Evolutionary conservation across 805 yeast species (phyloP), one percentile per base, ranked within the genome.

Genomic region (Suhomyces kilbournensis): DNA sequence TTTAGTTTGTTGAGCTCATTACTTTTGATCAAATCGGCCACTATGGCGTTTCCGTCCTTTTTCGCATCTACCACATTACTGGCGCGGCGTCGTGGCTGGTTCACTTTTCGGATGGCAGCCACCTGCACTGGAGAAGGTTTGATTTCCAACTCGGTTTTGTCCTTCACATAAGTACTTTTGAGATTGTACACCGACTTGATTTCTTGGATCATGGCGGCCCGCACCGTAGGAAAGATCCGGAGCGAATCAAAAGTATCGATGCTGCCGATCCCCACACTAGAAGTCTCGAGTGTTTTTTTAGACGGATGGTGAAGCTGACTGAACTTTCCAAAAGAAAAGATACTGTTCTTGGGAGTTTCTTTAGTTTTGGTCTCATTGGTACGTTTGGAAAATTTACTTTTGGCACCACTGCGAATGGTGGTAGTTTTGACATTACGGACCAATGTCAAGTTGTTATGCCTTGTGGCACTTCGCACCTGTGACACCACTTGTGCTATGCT

Each of bases 91-190:
- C 78, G 70, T 4, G 80, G 67, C 54, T 75, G 77, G 49, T 83
- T 78, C 26, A 83, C 69, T 52, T 72, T 77, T 58, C 81, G 77
- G 42, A 89, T 80, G 4, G 94, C 86, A 5, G 92, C 86, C 3
- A 82, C 76, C 69, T 93, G 99, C 43, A 93, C 88, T 1, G 94
- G 90, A 0, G 97, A 83, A 9, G 98, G 85, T 51, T 75, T 70
- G 23, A 81, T 66, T 2, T 53, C 61, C 39, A 74, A 53, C 34
- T 66, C 71, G 3, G 62, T 72, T 51, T 67, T 70, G 48, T 58
- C 51, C 47, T 61, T 62, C 30, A 70, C 53, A 45, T 69, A 67
- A 2, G 77, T 71, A 55, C 60, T 70, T 48, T 63, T 66, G 52
- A 71, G 58, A 52, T 64, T 65, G 56, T 72, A 72, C 28, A 64